A percentile compares a stretch with the other conserved stretches of the same genome.
phyloP scores from a whole-genome alignment of 2,329 filamentous ascomycete genomes.

The Aspergillus fijiensis region DNA sequence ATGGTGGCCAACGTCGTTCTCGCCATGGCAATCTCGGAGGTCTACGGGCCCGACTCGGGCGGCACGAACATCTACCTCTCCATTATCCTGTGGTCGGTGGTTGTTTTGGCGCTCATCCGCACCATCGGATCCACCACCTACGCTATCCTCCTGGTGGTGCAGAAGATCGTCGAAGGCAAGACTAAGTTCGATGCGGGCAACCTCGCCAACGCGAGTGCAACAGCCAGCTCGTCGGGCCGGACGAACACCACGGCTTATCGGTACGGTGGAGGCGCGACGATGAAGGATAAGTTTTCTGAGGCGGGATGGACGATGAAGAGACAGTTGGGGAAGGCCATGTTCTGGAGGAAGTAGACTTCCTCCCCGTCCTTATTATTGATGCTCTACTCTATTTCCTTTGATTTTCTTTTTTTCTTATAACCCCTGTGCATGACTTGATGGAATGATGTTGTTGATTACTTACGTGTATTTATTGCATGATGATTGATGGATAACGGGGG shows the following conservation, averaged over 20 bases:
- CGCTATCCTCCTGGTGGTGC: conserved; percentile 77
- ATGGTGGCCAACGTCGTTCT: conserved; percentile 89
- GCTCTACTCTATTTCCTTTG: background rate
- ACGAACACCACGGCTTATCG: conserved; percentile 19
- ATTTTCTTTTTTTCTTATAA: background rate
- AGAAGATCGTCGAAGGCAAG: conserved; percentile 82
- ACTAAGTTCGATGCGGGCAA: conserved; percentile 56
- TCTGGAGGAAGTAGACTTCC: conserved; percentile 39
- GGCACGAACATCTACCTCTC: conserved; percentile 85
- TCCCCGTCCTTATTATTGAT: conserved; percentile 5
- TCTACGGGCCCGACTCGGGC: conserved; percentile 70
- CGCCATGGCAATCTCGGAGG: conserved; percentile 88
- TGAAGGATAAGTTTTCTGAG: conserved; percentile 39
- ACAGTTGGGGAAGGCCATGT: conserved; percentile 37
- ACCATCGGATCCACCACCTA: conserved; percentile 80
- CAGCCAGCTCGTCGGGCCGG: conserved; percentile 21
- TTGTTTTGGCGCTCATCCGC: conserved; percentile 80
- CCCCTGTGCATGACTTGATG: background rate
- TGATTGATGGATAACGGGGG: background rate
- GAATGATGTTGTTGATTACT: background rate
- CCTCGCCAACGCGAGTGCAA: conserved; percentile 26
- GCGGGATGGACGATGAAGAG: conserved; percentile 36
- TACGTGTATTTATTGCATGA: background rate
- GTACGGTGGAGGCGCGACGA: conserved; percentile 34
- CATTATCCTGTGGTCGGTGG: conserved; percentile 92